phyloP scores from a whole-genome alignment of 129 eudicot species.

The Ambrosia trifida region DNA sequence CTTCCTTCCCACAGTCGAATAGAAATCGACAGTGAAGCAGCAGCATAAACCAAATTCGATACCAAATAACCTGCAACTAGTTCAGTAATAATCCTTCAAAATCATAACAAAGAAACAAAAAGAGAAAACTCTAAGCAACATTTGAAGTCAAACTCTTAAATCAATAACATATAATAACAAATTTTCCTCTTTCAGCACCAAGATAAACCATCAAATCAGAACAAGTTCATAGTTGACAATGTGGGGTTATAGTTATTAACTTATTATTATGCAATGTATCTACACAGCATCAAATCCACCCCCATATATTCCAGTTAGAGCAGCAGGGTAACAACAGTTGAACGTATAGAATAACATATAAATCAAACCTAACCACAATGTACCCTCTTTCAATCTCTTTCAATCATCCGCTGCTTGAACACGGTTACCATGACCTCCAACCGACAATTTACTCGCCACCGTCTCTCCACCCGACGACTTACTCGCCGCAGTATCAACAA shows the following conservation, averaged over 20 bases:
- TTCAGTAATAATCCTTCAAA: not conserved
- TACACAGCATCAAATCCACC: constrained; percentile 22
- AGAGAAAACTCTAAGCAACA: not conserved
- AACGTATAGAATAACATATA: constrained; percentile 1
- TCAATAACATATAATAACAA: not conserved
- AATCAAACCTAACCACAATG: constrained; percentile 10
- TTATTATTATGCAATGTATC: constrained; percentile 22
- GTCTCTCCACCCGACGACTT: not conserved
- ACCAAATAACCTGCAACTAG: not conserved
- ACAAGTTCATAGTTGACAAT: not conserved
- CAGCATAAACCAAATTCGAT: not conserved
- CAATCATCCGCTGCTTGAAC: not conserved
- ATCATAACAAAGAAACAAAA: not conserved
- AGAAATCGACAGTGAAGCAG: not conserved
- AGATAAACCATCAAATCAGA: not conserved
- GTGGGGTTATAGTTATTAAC: constrained; percentile 13
- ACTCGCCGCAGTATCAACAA: constrained; percentile 38
- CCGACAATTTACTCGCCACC: constrained; percentile 1
- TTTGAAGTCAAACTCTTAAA: not conserved
- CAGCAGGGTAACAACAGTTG: constrained; percentile 12
- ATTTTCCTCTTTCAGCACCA: not conserved
- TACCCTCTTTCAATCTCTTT: not conserved
- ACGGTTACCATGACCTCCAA: constrained; percentile 5
- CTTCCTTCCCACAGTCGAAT: not conserved
- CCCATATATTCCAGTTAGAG: constrained; percentile 10